phyloP scores from a whole-genome alignment of 2,329 filamentous ascomycete genomes.

The Annulohypoxylon truncatum region DNA sequence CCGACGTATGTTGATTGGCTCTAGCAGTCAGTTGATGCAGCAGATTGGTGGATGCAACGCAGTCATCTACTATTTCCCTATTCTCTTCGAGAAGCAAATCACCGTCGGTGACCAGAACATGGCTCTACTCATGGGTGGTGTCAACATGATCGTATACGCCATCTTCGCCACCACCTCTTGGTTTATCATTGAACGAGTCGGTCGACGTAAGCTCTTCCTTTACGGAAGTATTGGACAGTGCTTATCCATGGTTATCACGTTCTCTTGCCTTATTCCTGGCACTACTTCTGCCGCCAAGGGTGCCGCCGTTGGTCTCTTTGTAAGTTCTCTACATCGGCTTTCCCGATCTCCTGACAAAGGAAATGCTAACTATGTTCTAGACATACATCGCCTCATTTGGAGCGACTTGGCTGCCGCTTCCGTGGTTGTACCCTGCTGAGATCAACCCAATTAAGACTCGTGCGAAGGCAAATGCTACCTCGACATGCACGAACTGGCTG shows the following conservation, averaged over 20 bases:
- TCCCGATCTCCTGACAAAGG: background rate
- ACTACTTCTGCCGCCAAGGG: slow-evolving; percentile 71
- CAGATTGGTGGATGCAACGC: slow-evolving; percentile 69
- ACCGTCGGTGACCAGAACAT: slow-evolving; percentile 56
- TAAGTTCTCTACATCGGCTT: slow-evolving; percentile 17
- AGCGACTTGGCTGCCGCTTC: slow-evolving; percentile 72
- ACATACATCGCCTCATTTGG: slow-evolving; percentile 77
- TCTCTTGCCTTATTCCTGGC: slow-evolving; percentile 74
- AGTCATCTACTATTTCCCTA: slow-evolving; percentile 71
- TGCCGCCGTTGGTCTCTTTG: slow-evolving; percentile 73
- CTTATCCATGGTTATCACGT: slow-evolving; percentile 69
- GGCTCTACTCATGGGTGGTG: slow-evolving; percentile 64
- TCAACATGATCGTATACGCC: slow-evolving; percentile 70
- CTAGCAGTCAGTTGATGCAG: slow-evolving; percentile 70
- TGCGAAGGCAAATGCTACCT: slow-evolving; percentile 62
- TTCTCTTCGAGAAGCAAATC: slow-evolving; percentile 63
- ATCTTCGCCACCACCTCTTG: slow-evolving; percentile 69
- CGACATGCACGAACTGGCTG: slow-evolving; percentile 63
- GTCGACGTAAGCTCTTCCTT: slow-evolving; percentile 60
- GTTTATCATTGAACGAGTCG: slow-evolving; percentile 62
- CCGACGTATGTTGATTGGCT: slow-evolving; percentile 71
- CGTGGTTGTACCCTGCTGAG: slow-evolving; percentile 69
- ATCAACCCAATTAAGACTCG: slow-evolving; percentile 63
- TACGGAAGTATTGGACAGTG: slow-evolving; percentile 60
- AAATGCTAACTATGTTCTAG: slow-evolving; percentile 23